A percentile compares a stretch with the other conserved stretches of the same genome.
Conservation (phyloP, 1,284 basidiomycete genomes). For the Papiliotrema terrestris region DNA sequence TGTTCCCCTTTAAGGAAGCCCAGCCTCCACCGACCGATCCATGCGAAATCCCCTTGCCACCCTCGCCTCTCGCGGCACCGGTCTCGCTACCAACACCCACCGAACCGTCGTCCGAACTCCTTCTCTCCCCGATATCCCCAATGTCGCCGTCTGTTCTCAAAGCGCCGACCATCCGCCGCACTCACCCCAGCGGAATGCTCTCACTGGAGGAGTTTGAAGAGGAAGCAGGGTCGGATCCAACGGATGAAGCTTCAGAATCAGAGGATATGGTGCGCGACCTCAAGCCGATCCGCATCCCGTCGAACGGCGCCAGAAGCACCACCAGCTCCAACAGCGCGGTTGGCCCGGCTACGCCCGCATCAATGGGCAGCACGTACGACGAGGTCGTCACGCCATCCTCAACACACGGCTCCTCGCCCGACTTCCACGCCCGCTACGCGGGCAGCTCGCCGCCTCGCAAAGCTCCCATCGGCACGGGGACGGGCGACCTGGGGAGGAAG, state of each 20-base stretch:
- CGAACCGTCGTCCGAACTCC: neutral
- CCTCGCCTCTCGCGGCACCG: slow-evolving; percentile 14
- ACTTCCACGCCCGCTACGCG: slow-evolving; percentile 3
- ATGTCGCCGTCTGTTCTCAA: neutral
- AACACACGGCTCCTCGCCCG: neutral
- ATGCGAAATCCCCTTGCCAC: slow-evolving; percentile 26
- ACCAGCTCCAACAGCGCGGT: neutral
- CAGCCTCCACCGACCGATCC: slow-evolving; percentile 35
- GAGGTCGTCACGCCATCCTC: slow-evolving; percentile 5
- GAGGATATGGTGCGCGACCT: slow-evolving; percentile 3
- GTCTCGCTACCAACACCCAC: neutral
- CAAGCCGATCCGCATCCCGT: slow-evolving; percentile 1
- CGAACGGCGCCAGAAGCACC: neutral
- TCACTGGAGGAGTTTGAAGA: slow-evolving; percentile 23
- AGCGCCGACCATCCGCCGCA: neutral
- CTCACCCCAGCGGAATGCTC: slow-evolving; percentile 10
- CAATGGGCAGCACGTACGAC: neutral
- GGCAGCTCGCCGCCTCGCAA: slow-evolving; percentile 18
- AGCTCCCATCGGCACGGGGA: slow-evolving; percentile 6
- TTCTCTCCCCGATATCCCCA: neutral
- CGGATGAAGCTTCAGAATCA: slow-evolving; percentile 5
- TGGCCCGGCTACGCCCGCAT: neutral
- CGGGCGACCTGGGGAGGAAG: slow-evolving; percentile 20
- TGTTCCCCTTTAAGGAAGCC: neutral
- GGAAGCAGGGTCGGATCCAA: slow-evolving; percentile 11